These are phyloP conservation scores for Uromyces viciae-fabae DNA, from an alignment of 1,284 basidiomycete species.

Conservation along the genomic window DNA sequence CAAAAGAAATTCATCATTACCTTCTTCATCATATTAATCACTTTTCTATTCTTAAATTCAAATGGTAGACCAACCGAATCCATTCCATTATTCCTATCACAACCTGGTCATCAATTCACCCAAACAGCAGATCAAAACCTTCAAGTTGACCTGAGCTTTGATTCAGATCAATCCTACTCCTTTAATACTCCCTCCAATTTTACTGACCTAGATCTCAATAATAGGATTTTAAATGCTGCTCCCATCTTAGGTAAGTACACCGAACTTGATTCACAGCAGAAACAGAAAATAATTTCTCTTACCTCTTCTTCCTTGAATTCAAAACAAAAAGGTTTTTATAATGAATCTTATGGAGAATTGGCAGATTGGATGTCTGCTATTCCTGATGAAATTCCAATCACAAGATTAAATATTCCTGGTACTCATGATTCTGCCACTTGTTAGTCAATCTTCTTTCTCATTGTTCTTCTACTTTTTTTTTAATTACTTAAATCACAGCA, in stretches of 20 bases:
- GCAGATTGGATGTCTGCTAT: conserved; percentile 47
- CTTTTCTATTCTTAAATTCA: too few species aligned
- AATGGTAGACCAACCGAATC: too few species aligned
- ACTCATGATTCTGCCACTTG: conserved; percentile 49
- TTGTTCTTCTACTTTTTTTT: conserved; percentile 13
- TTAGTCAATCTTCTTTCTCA: neutral
- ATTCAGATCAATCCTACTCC: too few species aligned
- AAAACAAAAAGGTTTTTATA: conserved; percentile 1
- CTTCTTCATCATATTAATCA: too few species aligned
- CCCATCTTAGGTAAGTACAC: neutral
- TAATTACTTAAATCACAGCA: neutral
- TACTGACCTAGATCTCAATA: too few species aligned
- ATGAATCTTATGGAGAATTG: conserved; percentile 23
- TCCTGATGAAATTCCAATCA: conserved; percentile 46
- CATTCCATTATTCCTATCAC: too few species aligned
- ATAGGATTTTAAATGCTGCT: conserved; percentile 21
- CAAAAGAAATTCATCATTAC: too few species aligned
- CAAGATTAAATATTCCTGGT: conserved; percentile 47
- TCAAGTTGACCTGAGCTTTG: too few species aligned
- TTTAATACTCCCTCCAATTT: too few species aligned
- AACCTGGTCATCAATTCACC: too few species aligned
- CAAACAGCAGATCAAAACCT: too few species aligned
- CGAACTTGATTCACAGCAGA: neutral
- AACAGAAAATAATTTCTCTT: neutral
- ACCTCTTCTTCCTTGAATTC: neutral